phyloP scores from a whole-genome alignment of 352 stramenopile species.

The Phytophthora sansomeana region DNA sequence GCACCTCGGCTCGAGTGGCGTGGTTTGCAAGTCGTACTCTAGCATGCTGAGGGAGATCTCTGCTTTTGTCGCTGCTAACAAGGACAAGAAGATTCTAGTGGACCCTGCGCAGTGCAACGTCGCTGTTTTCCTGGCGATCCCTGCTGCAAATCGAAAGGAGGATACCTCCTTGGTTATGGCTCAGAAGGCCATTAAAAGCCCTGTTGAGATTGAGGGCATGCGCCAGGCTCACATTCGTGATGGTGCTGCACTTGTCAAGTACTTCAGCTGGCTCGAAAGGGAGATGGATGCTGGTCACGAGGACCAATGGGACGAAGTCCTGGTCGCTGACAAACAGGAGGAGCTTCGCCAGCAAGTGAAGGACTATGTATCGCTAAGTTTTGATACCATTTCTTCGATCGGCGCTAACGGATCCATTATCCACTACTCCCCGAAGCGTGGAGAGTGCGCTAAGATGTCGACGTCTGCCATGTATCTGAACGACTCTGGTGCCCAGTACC shows the following conservation, averaged over 20 bases:
- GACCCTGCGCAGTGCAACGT: conserved; percentile 89
- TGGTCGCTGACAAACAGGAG: conserved; percentile 94
- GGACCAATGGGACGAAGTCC: conserved; percentile 74
- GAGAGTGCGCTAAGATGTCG: conserved; percentile 88
- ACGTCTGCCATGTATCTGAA: conserved; percentile 97
- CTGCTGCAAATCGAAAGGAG: conserved; percentile 75
- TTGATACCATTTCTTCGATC: conserved; percentile 98
- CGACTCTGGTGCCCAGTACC: conserved; percentile 99
- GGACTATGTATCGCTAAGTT: conserved; percentile 94
- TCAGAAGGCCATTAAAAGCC: conserved; percentile 95
- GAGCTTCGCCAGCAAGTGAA: conserved; percentile 85
- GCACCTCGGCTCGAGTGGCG: conserved; percentile 57
- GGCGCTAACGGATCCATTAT: conserved; percentile 98
- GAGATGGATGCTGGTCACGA: conserved; percentile 61
- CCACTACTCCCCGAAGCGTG: conserved; percentile 91
- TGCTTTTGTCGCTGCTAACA: conserved; percentile 56
- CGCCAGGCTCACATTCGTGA: conserved; percentile 95
- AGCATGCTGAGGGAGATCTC: conserved; percentile 56
- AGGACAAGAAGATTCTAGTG: conserved; percentile 71
- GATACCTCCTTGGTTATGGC: conserved; percentile 81
- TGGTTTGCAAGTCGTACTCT: conserved; percentile 74
- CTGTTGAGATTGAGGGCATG: conserved; percentile 96
- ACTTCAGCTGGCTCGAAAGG: conserved; percentile 94
- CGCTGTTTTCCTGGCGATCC: conserved; percentile 82
- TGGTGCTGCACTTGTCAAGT: conserved; percentile 94